Conservation (phyloP, 345 rosid genomes). For the Arabis alpina region DNA sequence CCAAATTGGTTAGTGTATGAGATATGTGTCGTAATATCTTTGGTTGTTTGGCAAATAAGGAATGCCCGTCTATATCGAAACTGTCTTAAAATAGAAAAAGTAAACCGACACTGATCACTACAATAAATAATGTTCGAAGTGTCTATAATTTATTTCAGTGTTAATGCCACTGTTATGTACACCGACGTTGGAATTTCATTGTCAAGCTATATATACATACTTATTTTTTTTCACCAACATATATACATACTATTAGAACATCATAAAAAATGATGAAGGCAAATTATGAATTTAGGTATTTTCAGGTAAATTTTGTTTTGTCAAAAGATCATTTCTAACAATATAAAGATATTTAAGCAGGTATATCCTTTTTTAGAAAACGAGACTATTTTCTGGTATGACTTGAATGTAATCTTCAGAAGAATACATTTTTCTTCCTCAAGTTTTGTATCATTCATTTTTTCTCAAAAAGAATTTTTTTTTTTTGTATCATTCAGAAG, state of each 20-base stretch:
- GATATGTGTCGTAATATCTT: conserved; percentile 39
- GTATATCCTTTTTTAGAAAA: too few relatives aligned
- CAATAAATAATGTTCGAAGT: neutral
- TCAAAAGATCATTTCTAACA: too few relatives aligned
- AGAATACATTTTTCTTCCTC: too few relatives aligned
- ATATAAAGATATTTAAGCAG: too few relatives aligned
- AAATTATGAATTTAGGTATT: too few relatives aligned
- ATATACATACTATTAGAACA: neutral
- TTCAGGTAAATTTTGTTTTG: too few relatives aligned
- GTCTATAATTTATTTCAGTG: neutral
- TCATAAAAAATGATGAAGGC: neutral
- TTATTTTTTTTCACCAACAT: neutral
- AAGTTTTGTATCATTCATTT: too few relatives aligned
- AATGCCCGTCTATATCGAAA: conserved; percentile 35
- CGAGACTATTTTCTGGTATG: too few relatives aligned
- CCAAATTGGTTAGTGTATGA: conserved; percentile 36
- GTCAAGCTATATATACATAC: neutral
- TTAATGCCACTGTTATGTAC: neutral
- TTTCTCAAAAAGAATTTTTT: too few relatives aligned
- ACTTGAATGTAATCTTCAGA: too few relatives aligned
- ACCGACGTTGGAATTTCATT: neutral
- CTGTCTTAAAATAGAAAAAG: conserved; percentile 38
- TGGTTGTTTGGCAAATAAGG: conserved; percentile 42
- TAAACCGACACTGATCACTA: conserved; percentile 12
- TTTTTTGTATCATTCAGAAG: too few relatives aligned